Evolutionary conservation across 148 eudicot genomes (phyloP).

Genomic region (Vaccinium corymbosum): DNA sequence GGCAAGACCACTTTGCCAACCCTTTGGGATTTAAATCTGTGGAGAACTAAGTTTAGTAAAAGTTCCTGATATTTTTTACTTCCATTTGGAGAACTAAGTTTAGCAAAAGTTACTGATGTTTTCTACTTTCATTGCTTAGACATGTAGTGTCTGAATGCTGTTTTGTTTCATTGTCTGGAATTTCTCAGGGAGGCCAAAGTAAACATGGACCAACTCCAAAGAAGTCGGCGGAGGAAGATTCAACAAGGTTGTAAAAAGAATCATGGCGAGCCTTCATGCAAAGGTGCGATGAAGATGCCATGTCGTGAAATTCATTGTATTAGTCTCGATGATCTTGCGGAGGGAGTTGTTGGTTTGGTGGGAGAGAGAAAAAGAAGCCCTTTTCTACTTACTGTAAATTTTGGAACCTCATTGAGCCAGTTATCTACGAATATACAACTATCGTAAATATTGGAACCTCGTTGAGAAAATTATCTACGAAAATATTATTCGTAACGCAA

Average conservation of each 20-base stretch:
- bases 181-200: conserved; percentile 53
- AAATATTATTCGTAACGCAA: background rate
- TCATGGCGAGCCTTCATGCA: conserved; percentile 29
- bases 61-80: too few relatives aligned
- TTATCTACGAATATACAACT: background rate
- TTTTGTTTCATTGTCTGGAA: conserved; percentile 5
- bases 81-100: background rate
- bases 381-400: background rate
- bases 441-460: conserved; percentile 14
- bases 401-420: conserved; percentile 1
- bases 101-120: background rate
- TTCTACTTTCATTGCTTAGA: background rate
- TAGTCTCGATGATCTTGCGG: background rate
- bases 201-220: conserved; percentile 46
- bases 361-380: background rate
- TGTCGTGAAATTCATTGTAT: background rate
- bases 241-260: conserved; percentile 22
- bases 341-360: background rate
- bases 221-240: conserved; percentile 48
- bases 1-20: too few relatives aligned
- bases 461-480: background rate
- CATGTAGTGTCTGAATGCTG: background rate
- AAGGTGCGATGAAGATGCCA: conserved; percentile 14
- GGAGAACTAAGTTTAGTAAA: too few relatives aligned
- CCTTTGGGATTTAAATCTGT: too few relatives aligned